A percentile compares a stretch with the other conserved stretches of the same genome.
Conservation (phyloP, 805 yeast genomes). For the Teunomyces tritomae region DNA sequence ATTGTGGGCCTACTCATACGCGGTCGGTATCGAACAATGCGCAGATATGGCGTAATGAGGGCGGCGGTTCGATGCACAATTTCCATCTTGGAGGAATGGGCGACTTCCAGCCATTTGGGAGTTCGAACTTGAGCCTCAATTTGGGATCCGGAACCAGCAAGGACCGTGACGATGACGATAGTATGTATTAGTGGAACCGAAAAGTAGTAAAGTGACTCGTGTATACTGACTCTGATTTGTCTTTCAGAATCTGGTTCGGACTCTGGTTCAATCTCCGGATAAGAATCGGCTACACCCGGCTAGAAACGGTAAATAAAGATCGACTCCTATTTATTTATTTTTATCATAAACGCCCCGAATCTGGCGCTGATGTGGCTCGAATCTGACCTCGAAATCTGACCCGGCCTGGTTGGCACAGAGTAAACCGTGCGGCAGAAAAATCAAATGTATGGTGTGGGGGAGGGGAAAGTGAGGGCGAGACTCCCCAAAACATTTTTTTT, state of each 20-base stretch:
- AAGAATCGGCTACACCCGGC: too few relatives aligned
- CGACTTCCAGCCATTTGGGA: constrained; percentile 14
- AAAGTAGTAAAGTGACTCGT: background rate
- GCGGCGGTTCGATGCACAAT: constrained; percentile 8
- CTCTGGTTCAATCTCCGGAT: too few relatives aligned
- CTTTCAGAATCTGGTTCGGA: too few relatives aligned
- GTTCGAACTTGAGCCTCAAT: constrained; percentile 3
- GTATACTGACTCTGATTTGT: background rate
- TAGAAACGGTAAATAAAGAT: too few relatives aligned
- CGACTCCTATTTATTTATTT: too few relatives aligned
- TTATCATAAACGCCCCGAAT: too few relatives aligned
- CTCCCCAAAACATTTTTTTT: background rate
- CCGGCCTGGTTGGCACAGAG: background rate
- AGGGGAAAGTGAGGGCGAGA: background rate
- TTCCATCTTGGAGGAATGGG: constrained; percentile 11
- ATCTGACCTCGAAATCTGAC: background rate
- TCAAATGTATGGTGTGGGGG: background rate
- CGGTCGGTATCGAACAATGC: constrained; percentile 13
- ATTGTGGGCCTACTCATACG: constrained; percentile 10
- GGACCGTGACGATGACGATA: background rate
- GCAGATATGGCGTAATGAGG: constrained; percentile 21
- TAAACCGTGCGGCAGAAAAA: background rate
- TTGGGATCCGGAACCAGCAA: background rate
- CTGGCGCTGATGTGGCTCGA: too few relatives aligned
- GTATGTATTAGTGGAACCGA: too few relatives aligned